Conservation (phyloP, 306 rosid genomes). For the Sechiopsis laciniata region DNA sequence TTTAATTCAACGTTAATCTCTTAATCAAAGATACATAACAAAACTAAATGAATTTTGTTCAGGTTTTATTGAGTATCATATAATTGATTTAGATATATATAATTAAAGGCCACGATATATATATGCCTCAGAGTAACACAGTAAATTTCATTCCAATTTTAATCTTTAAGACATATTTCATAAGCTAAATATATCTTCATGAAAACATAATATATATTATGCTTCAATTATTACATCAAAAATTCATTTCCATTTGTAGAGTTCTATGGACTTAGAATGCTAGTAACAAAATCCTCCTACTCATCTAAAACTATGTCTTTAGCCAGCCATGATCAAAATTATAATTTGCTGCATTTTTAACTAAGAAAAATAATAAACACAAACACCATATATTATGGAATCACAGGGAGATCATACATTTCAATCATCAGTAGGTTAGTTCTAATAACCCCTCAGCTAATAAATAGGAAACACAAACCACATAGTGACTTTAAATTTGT, state of each 20-base stretch:
- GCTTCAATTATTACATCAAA: neutral
- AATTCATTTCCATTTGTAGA: neutral
- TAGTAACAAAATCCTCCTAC: neutral
- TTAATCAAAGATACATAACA: no score
- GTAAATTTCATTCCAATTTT: neutral
- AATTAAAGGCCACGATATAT: no score
- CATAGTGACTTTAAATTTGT: neutral
- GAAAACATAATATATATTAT: neutral
- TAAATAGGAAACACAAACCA: conserved; percentile 5
- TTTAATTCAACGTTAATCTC: no score
- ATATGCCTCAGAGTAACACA: neutral
- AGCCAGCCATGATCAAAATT: neutral
- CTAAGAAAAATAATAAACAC: neutral
- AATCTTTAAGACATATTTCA: neutral
- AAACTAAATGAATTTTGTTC: no score
- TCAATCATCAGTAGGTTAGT: conserved; percentile 20
- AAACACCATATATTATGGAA: neutral
- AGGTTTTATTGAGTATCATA: no score
- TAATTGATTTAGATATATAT: no score
- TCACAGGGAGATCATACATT: conserved; percentile 12
- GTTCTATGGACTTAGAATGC: neutral
- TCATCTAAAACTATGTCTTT: neutral
- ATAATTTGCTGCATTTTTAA: neutral
- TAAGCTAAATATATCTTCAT: neutral
- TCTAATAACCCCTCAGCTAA: conserved; percentile 20